A percentile compares a stretch with the other conserved stretches of the same genome.
Evolutionary conservation across 495 filamentous ascomycete species (phyloP).

Genomic region (Aspergillus heteromorphus): DNA sequence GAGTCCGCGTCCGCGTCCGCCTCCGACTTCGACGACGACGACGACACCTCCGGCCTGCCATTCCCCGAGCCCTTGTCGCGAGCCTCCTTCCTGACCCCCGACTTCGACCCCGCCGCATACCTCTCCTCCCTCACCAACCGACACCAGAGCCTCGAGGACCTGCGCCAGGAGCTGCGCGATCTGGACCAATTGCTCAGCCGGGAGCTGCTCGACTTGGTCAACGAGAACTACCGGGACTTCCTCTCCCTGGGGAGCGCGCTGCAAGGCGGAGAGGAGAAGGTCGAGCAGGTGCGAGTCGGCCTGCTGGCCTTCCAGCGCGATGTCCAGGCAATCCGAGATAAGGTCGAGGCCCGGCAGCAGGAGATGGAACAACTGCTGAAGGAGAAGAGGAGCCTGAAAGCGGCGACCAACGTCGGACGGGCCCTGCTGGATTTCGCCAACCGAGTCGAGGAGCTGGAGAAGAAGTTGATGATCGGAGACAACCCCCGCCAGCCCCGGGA

Average conservation of each 20-base stretch:
- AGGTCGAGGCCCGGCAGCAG: slow-evolving; percentile 45
- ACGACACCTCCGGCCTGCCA: slow-evolving; percentile 65
- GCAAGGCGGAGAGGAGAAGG: slow-evolving; percentile 81
- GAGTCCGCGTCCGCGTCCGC: slow-evolving; percentile 46
- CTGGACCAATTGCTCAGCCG: slow-evolving; percentile 67
- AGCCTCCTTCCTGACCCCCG: slow-evolving; percentile 65
- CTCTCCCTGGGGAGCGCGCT: slow-evolving; percentile 75
- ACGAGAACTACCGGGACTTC: slow-evolving; percentile 88
- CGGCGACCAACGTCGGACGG: slow-evolving; percentile 53
- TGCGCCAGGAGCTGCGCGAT: slow-evolving; percentile 76
- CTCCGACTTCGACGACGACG: slow-evolving; percentile 55
- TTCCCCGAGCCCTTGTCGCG: slow-evolving; percentile 80
- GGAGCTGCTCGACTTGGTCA: slow-evolving; percentile 89
- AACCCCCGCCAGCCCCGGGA: slow-evolving; percentile 11
- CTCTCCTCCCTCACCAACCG: slow-evolving; percentile 77
- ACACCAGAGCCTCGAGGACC: slow-evolving; percentile 92
- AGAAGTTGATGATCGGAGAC: slow-evolving; percentile 53
- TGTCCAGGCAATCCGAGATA: slow-evolving; percentile 53
- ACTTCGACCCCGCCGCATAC: slow-evolving; percentile 78
- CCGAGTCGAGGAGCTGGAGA: slow-evolving; percentile 69
- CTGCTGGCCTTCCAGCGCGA: slow-evolving; percentile 79
- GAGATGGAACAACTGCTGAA: slow-evolving; percentile 52
- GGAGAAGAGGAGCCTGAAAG: slow-evolving; percentile 48
- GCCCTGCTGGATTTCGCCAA: slow-evolving; percentile 66
- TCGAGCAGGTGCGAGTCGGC: slow-evolving; percentile 86